A percentile compares a stretch with the other conserved stretches of the same genome.
Conservation (phyloP, 164 flowering plant species). For the Brasenia schreberi region DNA sequence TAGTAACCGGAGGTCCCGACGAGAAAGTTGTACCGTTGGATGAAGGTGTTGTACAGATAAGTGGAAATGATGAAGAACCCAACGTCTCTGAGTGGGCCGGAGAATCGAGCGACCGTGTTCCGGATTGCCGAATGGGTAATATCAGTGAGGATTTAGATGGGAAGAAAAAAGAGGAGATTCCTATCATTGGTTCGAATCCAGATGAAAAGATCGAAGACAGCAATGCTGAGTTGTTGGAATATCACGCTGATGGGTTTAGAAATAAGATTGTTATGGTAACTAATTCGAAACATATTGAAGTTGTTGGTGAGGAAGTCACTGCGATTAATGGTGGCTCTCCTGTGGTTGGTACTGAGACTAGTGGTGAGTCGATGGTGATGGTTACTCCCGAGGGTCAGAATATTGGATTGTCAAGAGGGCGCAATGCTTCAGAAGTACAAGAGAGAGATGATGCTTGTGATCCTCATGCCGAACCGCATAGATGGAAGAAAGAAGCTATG, state of each 20-base stretch:
- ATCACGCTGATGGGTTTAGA: not conserved
- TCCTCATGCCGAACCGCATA: not conserved
- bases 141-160: not conserved
- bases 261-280: not conserved
- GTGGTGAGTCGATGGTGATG: not conserved
- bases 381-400: not conserved
- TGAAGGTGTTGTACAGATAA: not conserved
- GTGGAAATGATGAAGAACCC: not conserved
- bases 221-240: not conserved
- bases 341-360: not conserved
- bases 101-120: not conserved
- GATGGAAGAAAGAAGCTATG: not conserved
- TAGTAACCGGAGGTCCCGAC: not conserved
- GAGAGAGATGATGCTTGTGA: not conserved
- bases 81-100: not conserved
- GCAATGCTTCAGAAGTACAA: not conserved
- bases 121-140: not conserved
- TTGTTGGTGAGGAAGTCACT: not conserved
- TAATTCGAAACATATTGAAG: not conserved
- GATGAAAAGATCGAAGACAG: not conserved
- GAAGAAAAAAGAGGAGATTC: not conserved
- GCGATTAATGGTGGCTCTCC: not conserved
- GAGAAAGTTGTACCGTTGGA: not conserved
- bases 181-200: no score
- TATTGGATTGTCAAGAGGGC: not conserved